phyloP scores from a whole-genome alignment of 805 yeast genomes.

The Metschnikowia dekortorum region DNA sequence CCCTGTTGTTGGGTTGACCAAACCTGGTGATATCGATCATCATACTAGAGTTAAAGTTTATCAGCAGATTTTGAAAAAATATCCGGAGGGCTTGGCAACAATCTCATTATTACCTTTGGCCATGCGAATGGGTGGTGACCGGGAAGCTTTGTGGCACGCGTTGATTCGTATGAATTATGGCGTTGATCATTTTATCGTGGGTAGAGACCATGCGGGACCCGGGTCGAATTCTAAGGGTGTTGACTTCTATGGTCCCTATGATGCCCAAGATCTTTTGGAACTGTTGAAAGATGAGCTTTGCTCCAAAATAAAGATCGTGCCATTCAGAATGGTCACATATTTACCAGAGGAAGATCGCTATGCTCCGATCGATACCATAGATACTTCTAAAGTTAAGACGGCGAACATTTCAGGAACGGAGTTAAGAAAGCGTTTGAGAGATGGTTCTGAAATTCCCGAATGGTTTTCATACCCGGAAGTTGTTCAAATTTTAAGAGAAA shows the following conservation, averaged over 20 bases:
- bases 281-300: constrained; percentile 71
- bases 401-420: constrained; percentile 94
- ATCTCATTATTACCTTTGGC: constrained; percentile 87
- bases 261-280: constrained; percentile 87
- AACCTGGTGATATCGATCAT: constrained; percentile 97
- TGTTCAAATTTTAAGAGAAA: constrained; percentile 82
- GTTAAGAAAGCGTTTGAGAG: constrained; percentile 79
- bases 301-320: constrained; percentile 72
- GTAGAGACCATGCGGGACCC: constrained; percentile 98
- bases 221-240: constrained; percentile 83
- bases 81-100: constrained; percentile 91
- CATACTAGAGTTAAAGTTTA: constrained; percentile 96
- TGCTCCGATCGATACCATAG: constrained; percentile 91
- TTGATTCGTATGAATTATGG: constrained; percentile 94
- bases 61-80: constrained; percentile 85
- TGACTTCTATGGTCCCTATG: constrained; percentile 95
- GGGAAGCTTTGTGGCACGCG: constrained; percentile 98
- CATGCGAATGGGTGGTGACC: constrained; percentile 99
- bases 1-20: constrained; percentile 95
- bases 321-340: constrained; percentile 95
- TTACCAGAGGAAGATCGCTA: constrained; percentile 93
- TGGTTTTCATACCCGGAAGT: constrained; percentile 99
- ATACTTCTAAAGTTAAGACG: constrained; percentile 66
- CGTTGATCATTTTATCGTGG: constrained; percentile 94
- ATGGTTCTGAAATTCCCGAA: constrained; percentile 85